A percentile compares a stretch with the other conserved stretches of the same genome.
These are phyloP conservation scores for Theileria orientalis DNA, from an alignment of 169 alveolate species.

Conservation along the genomic window DNA sequence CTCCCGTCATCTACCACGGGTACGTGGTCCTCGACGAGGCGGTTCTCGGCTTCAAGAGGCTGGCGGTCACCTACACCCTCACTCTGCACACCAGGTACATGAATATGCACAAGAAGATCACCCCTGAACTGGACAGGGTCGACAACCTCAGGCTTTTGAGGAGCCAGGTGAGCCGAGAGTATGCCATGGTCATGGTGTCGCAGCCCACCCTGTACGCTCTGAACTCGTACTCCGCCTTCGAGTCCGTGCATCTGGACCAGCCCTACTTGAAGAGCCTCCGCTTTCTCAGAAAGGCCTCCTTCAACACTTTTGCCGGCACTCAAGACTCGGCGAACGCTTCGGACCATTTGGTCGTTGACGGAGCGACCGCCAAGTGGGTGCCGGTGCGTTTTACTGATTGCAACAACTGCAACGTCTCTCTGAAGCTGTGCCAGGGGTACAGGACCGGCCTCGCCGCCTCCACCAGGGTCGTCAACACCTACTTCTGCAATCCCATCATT, in stretches of 20 bases:
- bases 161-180: neutral
- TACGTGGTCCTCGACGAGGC: conserved; percentile 39
- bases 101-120: conserved; percentile 37
- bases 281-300: conserved; percentile 30
- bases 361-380: conserved; percentile 12
- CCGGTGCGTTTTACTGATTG: conserved; percentile 15
- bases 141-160: neutral
- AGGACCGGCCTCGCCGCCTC: conserved; percentile 37
- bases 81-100: conserved; percentile 49
- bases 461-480: conserved; percentile 25
- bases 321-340: neutral
- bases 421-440: conserved; percentile 23
- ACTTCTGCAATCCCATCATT: conserved; percentile 14
- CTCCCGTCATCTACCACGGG: conserved; percentile 52
- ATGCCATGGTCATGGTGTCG: conserved; percentile 7
- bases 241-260: neutral
- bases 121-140: conserved; percentile 2
- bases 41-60: conserved; percentile 1
- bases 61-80: conserved; percentile 23
- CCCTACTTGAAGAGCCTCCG: neutral
- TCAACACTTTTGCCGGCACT: neutral
- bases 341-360: too few species aligned
- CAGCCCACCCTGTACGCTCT: conserved; percentile 41
- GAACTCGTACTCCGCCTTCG: neutral
- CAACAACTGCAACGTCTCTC: neutral